Evolutionary conservation across 768 basidiomycete genomes (phyloP).

Genomic region (Trametes cinnabarina): DNA sequence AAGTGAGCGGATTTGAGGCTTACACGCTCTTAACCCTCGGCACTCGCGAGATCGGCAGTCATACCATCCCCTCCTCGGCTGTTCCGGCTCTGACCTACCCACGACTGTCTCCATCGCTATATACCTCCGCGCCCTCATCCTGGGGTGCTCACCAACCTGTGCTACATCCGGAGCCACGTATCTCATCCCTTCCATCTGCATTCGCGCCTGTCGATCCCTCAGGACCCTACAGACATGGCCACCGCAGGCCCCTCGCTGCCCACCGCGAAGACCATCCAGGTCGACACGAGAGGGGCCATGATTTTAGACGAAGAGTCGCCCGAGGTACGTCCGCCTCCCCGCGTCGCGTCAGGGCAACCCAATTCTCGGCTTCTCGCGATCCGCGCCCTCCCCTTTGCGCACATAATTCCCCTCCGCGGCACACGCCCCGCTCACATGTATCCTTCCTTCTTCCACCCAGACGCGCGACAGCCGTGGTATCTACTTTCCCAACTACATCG

Average conservation of each 20-base stretch:
- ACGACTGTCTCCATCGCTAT: background rate
- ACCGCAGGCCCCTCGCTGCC: slow-evolving; percentile 64
- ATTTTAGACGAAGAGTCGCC: slow-evolving; percentile 94
- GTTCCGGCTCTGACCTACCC: background rate
- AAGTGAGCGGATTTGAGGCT: background rate
- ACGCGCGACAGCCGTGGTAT: slow-evolving; percentile 94
- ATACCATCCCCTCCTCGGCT: slow-evolving; percentile 14
- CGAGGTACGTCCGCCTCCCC: slow-evolving; percentile 55
- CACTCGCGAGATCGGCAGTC: background rate
- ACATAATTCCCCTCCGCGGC: background rate
- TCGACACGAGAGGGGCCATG: slow-evolving; percentile 91
- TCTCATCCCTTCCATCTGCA: background rate
- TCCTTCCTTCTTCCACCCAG: slow-evolving; percentile 38
- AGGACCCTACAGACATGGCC: slow-evolving; percentile 4
- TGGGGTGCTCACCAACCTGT: background rate
- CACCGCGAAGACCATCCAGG: slow-evolving; percentile 83
- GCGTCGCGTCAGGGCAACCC: background rate
- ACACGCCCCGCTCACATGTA: slow-evolving; percentile 9
- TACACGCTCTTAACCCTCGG: background rate
- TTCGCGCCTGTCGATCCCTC: background rate
- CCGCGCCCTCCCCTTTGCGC: background rate
- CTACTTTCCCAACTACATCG: slow-evolving; percentile 96
- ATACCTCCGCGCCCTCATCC: background rate
- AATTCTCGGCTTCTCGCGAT: slow-evolving; percentile 11
- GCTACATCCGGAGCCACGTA: background rate